Evolutionary conservation across 2,329 filamentous ascomycete species (phyloP).

Genomic region (Remersonia thermophila): DNA sequence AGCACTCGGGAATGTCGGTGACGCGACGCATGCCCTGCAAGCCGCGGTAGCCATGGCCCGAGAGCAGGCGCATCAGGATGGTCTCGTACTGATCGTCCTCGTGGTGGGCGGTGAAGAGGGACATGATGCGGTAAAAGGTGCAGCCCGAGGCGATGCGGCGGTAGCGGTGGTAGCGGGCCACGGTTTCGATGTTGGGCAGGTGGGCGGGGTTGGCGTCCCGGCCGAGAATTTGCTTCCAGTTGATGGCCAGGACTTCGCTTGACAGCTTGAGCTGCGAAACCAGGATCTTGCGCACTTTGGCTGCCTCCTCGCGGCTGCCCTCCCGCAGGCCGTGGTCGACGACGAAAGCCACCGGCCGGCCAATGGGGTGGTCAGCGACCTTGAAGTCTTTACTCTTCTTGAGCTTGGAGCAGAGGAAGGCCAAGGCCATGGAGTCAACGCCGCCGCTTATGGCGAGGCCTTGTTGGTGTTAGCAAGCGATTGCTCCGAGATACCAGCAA

Average conservation of each 20-base stretch:
- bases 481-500: no score
- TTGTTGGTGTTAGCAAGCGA: constrained; percentile 20
- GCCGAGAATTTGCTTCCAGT: constrained; percentile 35
- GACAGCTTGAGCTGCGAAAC: constrained; percentile 25
- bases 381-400: constrained; percentile 23
- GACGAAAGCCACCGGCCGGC: constrained; percentile 33
- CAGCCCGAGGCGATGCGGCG: constrained; percentile 54
- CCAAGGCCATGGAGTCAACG: constrained; percentile 95
- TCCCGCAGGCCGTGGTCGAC: constrained; percentile 46
- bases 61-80: constrained; percentile 62
- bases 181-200: constrained; percentile 59
- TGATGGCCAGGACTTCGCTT: constrained; percentile 11
- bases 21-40: constrained; percentile 55
- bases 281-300: constrained; percentile 28
- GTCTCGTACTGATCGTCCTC: constrained; percentile 87
- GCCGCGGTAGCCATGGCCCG: constrained; percentile 56
- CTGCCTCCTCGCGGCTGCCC: constrained; percentile 41
- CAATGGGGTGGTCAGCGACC: constrained; percentile 34
- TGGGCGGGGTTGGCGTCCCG: constrained; percentile 23
- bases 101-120: constrained; percentile 74
- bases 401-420: constrained; percentile 52
- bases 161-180: constrained; percentile 65
- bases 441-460: constrained; percentile 81
- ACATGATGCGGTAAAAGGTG: constrained; percentile 34
- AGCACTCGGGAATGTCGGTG: constrained; percentile 70